Base-by-base conservation (phyloP, 768 basidiomycete species). In the Panaeolus papilionaceus region DNA sequence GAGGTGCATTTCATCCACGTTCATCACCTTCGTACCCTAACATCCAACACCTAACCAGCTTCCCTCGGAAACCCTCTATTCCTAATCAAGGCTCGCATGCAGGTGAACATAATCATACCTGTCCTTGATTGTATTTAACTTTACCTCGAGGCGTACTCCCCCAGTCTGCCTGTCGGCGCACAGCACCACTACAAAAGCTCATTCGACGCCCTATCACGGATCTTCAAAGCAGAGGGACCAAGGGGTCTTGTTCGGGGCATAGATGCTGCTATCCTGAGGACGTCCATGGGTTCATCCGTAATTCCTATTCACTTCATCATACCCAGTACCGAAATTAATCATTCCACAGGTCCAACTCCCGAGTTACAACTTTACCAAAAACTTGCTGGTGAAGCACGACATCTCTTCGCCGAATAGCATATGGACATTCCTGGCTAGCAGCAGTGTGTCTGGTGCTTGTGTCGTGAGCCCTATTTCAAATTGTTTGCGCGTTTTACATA, bases 31-130 rank as follows among this genome's bases (percentile, higher is more conserved):
- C 42, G 11, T 42, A 18, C 49, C 65, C 26, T 8, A 23, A 65
- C 72, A 33, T 16, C 71, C 26, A 33, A 26, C 26, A 40, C 20
- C 26, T 63, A 42, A 40, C 44, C 67, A 92, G 92, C 92, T 0
- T 83, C 85, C 63, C 78, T 96, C 49, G 96, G 95, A 47, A 97
- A 94, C 76, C 96, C 96, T 0, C 80, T 98, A 12, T 99, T 98
- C 80, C 82, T 99, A 66, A 89, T 99, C 75, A 99, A 99, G 81
- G 98, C 98, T 5, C 89, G 98, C 54, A 98, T 99, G 92, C 98
- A 99, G 85, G 92, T 91, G 18, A 62, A 78, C 67, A 61, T n/a
- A 28, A 44, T 45, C 38, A 16, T n/a, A 33, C 64, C 16, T 26
- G 33, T 20, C 9, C n/a, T 28, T 20, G 10, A 45, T 38, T 28